Evolutionary conservation across 2,329 filamentous ascomycete species (phyloP), one percentile per base, ranked within the genome.

Genomic region (Colletotrichum sp.): DNA sequence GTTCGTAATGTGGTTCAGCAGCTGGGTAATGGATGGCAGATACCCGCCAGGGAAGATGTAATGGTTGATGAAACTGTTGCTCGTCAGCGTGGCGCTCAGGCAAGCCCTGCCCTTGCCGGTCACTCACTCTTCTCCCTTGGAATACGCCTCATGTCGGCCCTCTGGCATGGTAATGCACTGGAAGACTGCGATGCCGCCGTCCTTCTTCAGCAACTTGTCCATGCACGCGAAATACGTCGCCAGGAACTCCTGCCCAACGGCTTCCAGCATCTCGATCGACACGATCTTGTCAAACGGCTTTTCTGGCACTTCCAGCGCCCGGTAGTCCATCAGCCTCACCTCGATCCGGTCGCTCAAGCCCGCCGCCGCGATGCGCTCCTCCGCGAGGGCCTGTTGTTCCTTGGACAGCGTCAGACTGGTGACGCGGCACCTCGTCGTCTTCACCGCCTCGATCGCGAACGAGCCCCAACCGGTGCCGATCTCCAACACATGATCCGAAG

Each of bases 31-130:
- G 4, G 89, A 90, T 0, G 91, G 91, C 8, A 95, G 85, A 80
- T 95, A 93, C 1, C 94, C 94, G n/a, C 94, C 93, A 0, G 94
- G 94, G 83, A 96, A 95, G 71, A 95, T 95, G 83, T 95, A 94
- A 77, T 92, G 91, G 73, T 93, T 90, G 81, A 95, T 95, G 83
- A 95, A 95, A 81, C 87, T 89, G 73, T 6, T 13, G 34, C 39
- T 22, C 28, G 63, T 63, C 36, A 77, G 77, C 76, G 27, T 8
- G n/a, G 28, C 11, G 6, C 22, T 72, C 32, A 25, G 19, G 27
- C 7, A 19, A 36, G 16, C 5, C 15, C n/a, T 44, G 22, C 30
- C 1, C 6, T 52, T 22, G 44, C 44, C 44, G 44, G 13, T 22
- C 16, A 83, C 87, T 83, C 76, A 89, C 88, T 95, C 93, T 82